Evolutionary conservation across 306 rosid genomes (phyloP).

Genomic region (Cicer pinnatifidum): DNA sequence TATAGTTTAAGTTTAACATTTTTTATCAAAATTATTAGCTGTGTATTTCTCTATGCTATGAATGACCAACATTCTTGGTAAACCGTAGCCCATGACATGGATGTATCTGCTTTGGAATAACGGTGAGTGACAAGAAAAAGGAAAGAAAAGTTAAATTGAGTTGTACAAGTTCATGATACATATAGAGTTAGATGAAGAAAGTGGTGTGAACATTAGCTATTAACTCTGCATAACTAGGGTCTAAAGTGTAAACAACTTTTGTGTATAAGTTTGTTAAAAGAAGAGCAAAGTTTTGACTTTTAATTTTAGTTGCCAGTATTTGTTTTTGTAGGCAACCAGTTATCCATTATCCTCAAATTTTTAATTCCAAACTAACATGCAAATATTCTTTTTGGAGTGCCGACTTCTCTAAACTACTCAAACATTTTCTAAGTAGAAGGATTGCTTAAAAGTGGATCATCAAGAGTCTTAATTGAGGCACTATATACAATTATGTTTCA

Average conservation of each 20-base stretch:
- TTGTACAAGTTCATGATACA: conserved; percentile 20
- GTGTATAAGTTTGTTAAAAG: conserved; percentile 33
- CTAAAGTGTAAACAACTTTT: conserved; percentile 29
- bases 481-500: not conserved
- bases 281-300: conserved; percentile 29
- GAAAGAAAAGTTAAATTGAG: conserved; percentile 14
- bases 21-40: too few relatives aligned
- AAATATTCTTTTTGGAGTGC: conserved; percentile 39
- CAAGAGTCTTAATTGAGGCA: not conserved
- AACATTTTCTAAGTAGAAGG: not conserved
- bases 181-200: conserved; percentile 16
- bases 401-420: conserved; percentile 31
- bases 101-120: not conserved
- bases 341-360: not conserved
- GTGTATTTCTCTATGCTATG: too few relatives aligned
- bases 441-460: not conserved
- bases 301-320: conserved; percentile 23
- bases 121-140: conserved; percentile 9
- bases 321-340: not conserved
- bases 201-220: conserved; percentile 13
- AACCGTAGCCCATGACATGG: not conserved
- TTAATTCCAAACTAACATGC: conserved; percentile 38
- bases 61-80: not conserved
- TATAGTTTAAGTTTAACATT: too few relatives aligned
- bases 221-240: conserved; percentile 16